Base-by-base conservation (phyloP, 1,284 basidiomycete species). In the Vanrija humicola region DNA sequence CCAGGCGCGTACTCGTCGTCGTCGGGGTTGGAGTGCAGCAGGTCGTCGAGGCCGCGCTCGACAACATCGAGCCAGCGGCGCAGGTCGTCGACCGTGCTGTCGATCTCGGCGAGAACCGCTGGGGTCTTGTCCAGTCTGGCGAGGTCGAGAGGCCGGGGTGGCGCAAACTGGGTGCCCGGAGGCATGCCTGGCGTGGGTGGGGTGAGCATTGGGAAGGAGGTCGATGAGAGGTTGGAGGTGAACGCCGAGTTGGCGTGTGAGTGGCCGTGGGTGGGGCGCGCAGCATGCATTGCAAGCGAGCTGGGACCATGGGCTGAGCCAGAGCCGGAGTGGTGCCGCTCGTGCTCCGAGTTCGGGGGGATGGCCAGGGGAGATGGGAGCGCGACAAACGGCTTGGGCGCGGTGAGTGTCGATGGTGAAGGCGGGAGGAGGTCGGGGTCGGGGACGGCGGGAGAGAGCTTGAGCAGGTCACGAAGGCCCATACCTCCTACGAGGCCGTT, bases 11-110 rank as follows among this genome's bases (percentile, higher is more conserved):
- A 12, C 34, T 58, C 56, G 38, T 50, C 56, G 29, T 54, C 56
- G 38, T 25, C 50, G 18, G 44, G 42, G 25, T 46, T 47, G 25
- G 50, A 48, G 14, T 45, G 47, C 28, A 92, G 77, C 62, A 93
- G 78, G 46, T 79, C 82, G 49, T 79, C 81, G 38, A 93, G 76
- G 1, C 88, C 89, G 9, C 73, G 74, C 71, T 90, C 88, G 1
- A 96, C 82, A 0, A 86, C 81, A 5, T 84, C 82, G 52, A 98
- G 77, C 90, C 90, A 96, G 61, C 83, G 80, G 3, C 84, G 81
- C 43, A 98, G 81, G 64, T 90, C 86, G 55, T 88, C 86, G 8
- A 96, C 84, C 1, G 87, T 89, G 46, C 79, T 78, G 38, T 85
- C 85, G 40, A 97, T 80, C 67, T 88, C 86, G 1, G 79, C 75